Evolutionary conservation across 148 eudicot species (phyloP), one percentile per base, ranked within the genome.

Genomic region (Beta vulgaris): DNA sequence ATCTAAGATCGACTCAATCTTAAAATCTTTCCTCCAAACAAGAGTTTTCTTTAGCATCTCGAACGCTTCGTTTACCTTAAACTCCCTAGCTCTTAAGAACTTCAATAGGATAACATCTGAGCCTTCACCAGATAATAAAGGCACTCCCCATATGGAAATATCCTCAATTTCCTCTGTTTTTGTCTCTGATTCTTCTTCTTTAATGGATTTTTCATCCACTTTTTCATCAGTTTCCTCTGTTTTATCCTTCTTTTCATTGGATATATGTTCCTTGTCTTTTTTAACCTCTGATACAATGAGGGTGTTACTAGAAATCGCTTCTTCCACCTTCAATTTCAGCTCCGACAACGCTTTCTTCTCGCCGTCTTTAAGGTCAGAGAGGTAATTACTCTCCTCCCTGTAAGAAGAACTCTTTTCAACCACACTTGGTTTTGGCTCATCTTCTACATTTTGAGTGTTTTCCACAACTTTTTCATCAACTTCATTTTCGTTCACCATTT

Each of bases 11-110:
- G 84, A 48, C 31, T 84, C 87, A 34, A 85, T 70, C 15, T 83
- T 86, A 71, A 74, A 77, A 18, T 84, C 81, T 66, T 82, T 80
- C 81, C 96, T 80, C 96, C 96, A 91, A 39, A 72, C 26, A 6
- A 91, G 84, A 13, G 88, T 82, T 48, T 84, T 91, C 75, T 73
- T 83, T 7, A 91, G 73, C 96, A 91, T 91, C 42, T 84, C 85
- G 29, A 78, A 82, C 21, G 96, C 82, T 0, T 88, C 91, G 53
- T 80, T 78, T 14, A 79, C 89, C 73, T 84, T 88, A 73, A 87
- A 91, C 16, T 91, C 92, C 68, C 88, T 81, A 7, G 92, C 96
- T 48, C 87, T 84, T 58, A 88, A 66, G 68, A 91, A 91, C 78
- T 91, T 91, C 63, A 87, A n/a, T 6, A 91, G 74, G 29, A 91